phyloP scores from a whole-genome alignment of 441 rosid species.

The Francoa sonchifolia region DNA sequence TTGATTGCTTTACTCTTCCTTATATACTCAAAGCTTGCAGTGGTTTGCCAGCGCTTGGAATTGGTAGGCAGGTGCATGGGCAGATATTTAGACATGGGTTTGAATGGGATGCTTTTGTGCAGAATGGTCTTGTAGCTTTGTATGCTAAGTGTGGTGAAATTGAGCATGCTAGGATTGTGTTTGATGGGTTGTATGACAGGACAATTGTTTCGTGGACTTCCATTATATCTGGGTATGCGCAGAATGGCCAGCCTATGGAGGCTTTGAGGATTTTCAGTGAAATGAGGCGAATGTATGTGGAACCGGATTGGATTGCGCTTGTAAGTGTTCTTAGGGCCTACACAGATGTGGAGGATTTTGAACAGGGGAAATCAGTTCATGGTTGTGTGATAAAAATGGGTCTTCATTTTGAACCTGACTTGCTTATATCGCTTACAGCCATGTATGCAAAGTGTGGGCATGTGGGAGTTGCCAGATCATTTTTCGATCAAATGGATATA shows the following conservation, averaged over 20 bases:
- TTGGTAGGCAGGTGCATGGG: conserved; percentile 42
- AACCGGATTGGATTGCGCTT: conserved; percentile 59
- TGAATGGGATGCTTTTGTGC: conserved; percentile 54
- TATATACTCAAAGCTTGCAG: conserved; percentile 49
- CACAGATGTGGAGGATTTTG: conserved; percentile 45
- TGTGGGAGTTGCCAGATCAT: conserved; percentile 35
- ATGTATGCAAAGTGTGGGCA: conserved; percentile 70
- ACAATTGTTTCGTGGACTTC: conserved; percentile 67
- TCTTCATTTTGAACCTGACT: conserved; percentile 50
- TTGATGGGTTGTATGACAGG: conserved; percentile 37
- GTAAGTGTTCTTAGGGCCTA: conserved; percentile 62
- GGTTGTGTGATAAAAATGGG: conserved; percentile 51
- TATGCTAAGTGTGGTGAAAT: conserved; percentile 52
- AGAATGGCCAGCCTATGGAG: conserved; percentile 52
- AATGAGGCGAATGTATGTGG: conserved; percentile 41
- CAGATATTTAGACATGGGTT: conserved; percentile 51
- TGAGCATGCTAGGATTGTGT: conserved; percentile 34
- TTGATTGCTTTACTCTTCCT: conserved; percentile 56
- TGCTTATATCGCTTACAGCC: conserved; percentile 59
- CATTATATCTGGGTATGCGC: conserved; percentile 56
- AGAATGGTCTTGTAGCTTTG: conserved; percentile 57
- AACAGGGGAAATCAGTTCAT: conserved; percentile 51
- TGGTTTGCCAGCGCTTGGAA: conserved; percentile 25
- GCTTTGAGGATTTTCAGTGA: conserved; percentile 42
- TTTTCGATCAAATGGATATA: conserved; percentile 42